These are phyloP conservation scores for Vaccinium myrtillus DNA, from an alignment of 148 eudicot species.

Conservation along the genomic window DNA sequence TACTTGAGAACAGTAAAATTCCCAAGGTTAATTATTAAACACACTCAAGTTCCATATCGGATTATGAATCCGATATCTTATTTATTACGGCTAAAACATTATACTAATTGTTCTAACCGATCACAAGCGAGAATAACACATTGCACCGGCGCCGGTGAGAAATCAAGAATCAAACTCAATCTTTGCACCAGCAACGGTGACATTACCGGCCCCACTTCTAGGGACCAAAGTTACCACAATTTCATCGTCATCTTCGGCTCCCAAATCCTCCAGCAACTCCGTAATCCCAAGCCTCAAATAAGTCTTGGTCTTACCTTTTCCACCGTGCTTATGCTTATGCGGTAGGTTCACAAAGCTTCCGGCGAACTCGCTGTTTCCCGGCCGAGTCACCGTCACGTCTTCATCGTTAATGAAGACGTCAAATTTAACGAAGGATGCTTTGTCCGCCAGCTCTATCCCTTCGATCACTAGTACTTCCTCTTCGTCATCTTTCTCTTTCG, in stretches of 20 bases:
- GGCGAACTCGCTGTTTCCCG: slow-evolving; percentile 62
- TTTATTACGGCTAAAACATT: too few species aligned
- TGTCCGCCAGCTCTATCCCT: slow-evolving; percentile 37
- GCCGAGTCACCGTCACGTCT: slow-evolving; percentile 37
- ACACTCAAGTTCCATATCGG: too few species aligned
- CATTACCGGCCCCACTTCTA: slow-evolving; percentile 33
- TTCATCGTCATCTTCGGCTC: slow-evolving; percentile 75
- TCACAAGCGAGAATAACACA: too few species aligned
- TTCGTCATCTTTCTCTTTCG: slow-evolving; percentile 48
- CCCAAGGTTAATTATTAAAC: too few species aligned
- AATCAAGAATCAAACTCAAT: slow-evolving; percentile 48
- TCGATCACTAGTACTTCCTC: slow-evolving; percentile 53
- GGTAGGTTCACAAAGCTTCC: slow-evolving; percentile 87
- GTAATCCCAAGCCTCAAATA: slow-evolving; percentile 52
- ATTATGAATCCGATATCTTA: too few species aligned
- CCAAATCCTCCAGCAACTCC: slow-evolving; percentile 67
- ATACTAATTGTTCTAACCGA: too few species aligned
- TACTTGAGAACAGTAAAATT: too few species aligned
- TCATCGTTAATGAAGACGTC: slow-evolving; percentile 77
- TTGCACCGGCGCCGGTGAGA: not conserved
- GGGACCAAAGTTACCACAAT: slow-evolving; percentile 73
- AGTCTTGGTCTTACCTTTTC: slow-evolving; percentile 41
- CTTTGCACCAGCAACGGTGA: slow-evolving; percentile 47
- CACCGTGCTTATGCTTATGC: slow-evolving; percentile 35
- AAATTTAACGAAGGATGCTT: slow-evolving; percentile 52